A percentile compares a stretch with the other conserved stretches of the same genome.
Conservation (phyloP, 371 early-diverging fungal species). For the Mucor piriformis region DNA sequence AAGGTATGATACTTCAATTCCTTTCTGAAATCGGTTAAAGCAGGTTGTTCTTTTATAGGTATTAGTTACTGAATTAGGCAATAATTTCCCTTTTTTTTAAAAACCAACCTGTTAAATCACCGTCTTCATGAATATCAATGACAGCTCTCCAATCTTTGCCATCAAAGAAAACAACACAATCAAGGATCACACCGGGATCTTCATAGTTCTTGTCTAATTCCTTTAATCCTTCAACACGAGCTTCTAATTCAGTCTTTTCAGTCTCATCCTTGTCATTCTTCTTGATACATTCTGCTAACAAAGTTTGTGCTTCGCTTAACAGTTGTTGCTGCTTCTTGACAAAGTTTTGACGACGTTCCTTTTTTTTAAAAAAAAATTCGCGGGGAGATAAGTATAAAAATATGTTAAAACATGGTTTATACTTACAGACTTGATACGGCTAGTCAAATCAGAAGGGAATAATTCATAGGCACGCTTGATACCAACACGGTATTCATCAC, state of each 20-base stretch:
- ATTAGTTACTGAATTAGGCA: conserved; percentile 11
- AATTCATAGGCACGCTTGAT: conserved; percentile 79
- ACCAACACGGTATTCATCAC: conserved; percentile 84
- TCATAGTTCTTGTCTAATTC: conserved; percentile 65
- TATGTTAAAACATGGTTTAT: neutral
- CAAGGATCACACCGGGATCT: conserved; percentile 80
- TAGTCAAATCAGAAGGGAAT: conserved; percentile 69
- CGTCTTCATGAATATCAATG: conserved; percentile 76
- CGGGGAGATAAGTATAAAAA: neutral
- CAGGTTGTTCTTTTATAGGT: conserved; percentile 40
- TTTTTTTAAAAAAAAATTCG: conserved; percentile 26
- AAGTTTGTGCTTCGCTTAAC: conserved; percentile 62
- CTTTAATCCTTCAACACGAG: conserved; percentile 71
- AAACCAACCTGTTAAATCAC: conserved; percentile 72
- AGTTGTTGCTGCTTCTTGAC: conserved; percentile 67
- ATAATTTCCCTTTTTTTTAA: conserved; percentile 8
- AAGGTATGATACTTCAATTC: conserved; percentile 78
- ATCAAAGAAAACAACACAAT: conserved; percentile 89
- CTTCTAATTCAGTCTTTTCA: conserved; percentile 66
- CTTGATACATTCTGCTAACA: conserved; percentile 56
- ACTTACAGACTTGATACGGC: conserved; percentile 59
- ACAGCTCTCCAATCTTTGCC: conserved; percentile 88
- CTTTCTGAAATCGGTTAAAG: conserved; percentile 77
- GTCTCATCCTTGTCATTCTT: conserved; percentile 31
- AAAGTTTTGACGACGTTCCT: conserved; percentile 71